Evolutionary conservation across 352 stramenopile genomes (phyloP).

Genomic region (Phytophthora litchii): DNA sequence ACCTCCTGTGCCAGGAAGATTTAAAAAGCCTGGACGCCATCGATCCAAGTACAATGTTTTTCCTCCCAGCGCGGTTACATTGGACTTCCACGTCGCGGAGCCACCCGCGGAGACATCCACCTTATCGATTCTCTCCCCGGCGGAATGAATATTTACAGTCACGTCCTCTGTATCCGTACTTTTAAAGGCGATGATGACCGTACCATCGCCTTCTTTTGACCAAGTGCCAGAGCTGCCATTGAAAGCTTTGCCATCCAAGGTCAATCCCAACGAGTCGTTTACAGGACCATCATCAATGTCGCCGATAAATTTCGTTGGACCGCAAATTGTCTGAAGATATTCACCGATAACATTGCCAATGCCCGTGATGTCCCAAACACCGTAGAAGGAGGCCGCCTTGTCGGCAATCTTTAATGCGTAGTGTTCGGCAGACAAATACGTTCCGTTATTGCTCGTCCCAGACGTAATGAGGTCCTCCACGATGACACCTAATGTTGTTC

Average conservation of each 20-base stretch:
- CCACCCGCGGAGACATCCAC: slow-evolving; percentile 16
- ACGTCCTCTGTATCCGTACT: slow-evolving; percentile 31
- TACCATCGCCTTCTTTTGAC: slow-evolving; percentile 25
- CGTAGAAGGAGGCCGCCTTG: slow-evolving; percentile 37
- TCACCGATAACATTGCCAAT: slow-evolving; percentile 32
- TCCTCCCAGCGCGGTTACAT: slow-evolving; percentile 14
- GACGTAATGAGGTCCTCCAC: slow-evolving; percentile 45
- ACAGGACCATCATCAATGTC: slow-evolving; percentile 40
- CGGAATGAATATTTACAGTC: slow-evolving; percentile 34
- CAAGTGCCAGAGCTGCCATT: slow-evolving; percentile 24
- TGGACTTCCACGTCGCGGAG: slow-evolving; percentile 20
- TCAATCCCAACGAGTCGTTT: slow-evolving; percentile 34
- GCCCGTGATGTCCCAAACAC: slow-evolving; percentile 42
- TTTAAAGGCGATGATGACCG: slow-evolving; percentile 17
- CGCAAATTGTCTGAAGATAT: slow-evolving; percentile 49
- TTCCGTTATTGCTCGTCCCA: slow-evolving; percentile 28
- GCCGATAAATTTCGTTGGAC: slow-evolving; percentile 41
- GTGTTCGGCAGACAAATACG: slow-evolving; percentile 24
- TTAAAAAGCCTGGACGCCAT: slow-evolving; percentile 21
- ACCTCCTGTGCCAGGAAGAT: slow-evolving; percentile 33
- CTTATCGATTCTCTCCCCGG: slow-evolving; percentile 19
- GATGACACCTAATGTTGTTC: slow-evolving; percentile 51
- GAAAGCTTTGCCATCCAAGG: slow-evolving; percentile 37
- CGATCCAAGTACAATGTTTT: slow-evolving; percentile 29
- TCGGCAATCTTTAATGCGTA: slow-evolving; percentile 41